Base-by-base conservation (phyloP, 495 filamentous ascomycete genomes). In the Cudoniella acicularis region DNA sequence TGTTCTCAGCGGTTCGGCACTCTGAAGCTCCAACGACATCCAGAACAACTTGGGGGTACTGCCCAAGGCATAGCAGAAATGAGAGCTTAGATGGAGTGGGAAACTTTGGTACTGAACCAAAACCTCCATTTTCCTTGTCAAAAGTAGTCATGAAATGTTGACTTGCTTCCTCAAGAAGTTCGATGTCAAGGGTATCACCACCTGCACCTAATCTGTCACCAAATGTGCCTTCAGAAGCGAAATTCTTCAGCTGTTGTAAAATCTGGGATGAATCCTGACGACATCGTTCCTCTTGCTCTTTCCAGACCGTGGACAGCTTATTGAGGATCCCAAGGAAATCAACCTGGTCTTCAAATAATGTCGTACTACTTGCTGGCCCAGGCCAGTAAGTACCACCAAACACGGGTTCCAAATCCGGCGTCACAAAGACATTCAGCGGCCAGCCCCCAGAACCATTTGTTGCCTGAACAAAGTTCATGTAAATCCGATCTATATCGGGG, bases 331-430 rank as follows among this genome's bases (percentile, higher is more conserved):
- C 84, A 17, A 95, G 75, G 62, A 97, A 94, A 26, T 85, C 80
- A 45, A 86, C 80, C 6, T 83, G 79, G 23, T 85, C 85, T 10
- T 80, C 78, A 11, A 72, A 64, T 0, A 60, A 57, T 60, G 54
- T 70, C 45, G 68, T 76, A 52, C 76, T 81, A 54, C 77, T 82
- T 64, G 75, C 87, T 57, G 83, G 90, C 1, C 92, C 91, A 10
- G 94, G 91, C 89, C 90, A 97, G 70, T 98, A 98, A 27, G 94
- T 97, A 20, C 92, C 95, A 48, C 95, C 95, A 71, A 96, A 98
- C 20, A 98, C 85, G 0, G 94, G 94, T 60, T 96, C 87, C 4
- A 98, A 80, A 64, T 93, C 85, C 0, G 95, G 95, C 0, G 95
- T 98, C 23, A 98, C 78, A 68, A 98, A 98, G 20, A 97, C 90